Evolutionary conservation across 108 stramenopile species (phyloP).

Genomic region (Pinguiococcus pyrenoidosus): DNA sequence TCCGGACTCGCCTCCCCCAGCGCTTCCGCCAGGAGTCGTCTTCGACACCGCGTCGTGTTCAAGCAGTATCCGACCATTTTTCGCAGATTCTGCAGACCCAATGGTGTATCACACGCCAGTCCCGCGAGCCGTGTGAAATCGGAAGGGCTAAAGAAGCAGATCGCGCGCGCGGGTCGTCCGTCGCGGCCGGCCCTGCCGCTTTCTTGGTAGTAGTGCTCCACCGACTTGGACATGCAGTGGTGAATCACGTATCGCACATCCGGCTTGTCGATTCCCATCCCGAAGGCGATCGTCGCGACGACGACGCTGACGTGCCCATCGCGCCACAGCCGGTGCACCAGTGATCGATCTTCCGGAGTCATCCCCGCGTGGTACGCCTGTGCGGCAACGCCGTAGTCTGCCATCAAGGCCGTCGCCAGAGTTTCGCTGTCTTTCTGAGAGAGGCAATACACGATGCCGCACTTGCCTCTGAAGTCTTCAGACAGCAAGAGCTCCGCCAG

Average conservation of each 20-base stretch:
- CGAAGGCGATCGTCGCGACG: slow-evolving; percentile 89
- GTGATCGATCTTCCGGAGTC: too few species aligned
- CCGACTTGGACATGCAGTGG: slow-evolving; percentile 9
- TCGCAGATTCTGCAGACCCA: too few species aligned
- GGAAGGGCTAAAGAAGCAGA: too few species aligned
- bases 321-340: slow-evolving; percentile 62
- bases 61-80: too few species aligned
- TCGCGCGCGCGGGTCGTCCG: slow-evolving; percentile 5
- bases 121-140: too few species aligned
- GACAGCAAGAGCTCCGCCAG: too few species aligned
- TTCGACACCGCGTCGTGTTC: too few species aligned
- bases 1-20: too few species aligned
- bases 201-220: slow-evolving; percentile 19
- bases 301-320: slow-evolving; percentile 58
- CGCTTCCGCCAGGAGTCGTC: too few species aligned
- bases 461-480: too few species aligned
- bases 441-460: slow-evolving; percentile 57
- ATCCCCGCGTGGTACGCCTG: slow-evolving; percentile 72
- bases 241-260: slow-evolving; percentile 44
- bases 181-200: slow-evolving; percentile 19
- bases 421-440: not conserved
- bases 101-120: too few species aligned
- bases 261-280: slow-evolving; percentile 95
- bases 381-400: not conserved
- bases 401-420: not conserved